Evolutionary conservation across 495 filamentous ascomycete genomes (phyloP).

Genomic region (Trichoderma asperelloides): DNA sequence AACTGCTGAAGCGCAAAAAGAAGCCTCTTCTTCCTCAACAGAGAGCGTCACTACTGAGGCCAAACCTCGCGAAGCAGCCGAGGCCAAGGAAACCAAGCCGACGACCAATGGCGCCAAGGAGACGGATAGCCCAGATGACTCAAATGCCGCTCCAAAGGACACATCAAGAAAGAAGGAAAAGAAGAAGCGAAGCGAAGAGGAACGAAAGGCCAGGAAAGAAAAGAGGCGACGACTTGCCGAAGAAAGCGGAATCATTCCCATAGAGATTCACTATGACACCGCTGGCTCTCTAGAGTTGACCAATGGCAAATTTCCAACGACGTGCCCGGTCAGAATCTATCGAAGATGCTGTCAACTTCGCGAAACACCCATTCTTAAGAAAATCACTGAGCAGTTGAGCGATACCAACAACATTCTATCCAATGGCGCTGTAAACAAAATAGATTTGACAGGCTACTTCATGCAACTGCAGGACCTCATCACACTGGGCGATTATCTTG

Average conservation of each 20-base stretch:
- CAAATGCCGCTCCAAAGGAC: conserved; percentile 8
- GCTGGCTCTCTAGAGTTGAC: conserved; percentile 34
- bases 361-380: conserved; percentile 82
- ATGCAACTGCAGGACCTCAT: conserved; percentile 74
- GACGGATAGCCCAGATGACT: conserved; percentile 18
- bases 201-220: conserved; percentile 78
- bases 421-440: conserved; percentile 61
- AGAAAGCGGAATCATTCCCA: conserved; percentile 70
- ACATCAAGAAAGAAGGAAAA: conserved; percentile 73
- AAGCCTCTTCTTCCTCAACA: conserved; percentile 16
- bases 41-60: neutral
- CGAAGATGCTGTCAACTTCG: conserved; percentile 87
- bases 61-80: neutral
- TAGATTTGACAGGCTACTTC: conserved; percentile 78
- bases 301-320: conserved; percentile 54
- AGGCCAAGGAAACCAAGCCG: neutral
- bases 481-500: conserved; percentile 87
- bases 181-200: conserved; percentile 84
- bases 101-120: conserved; percentile 6
- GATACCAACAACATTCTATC: conserved; percentile 51
- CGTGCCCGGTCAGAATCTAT: conserved; percentile 88
- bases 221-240: conserved; percentile 69
- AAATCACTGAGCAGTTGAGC: conserved; percentile 79
- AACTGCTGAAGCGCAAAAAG: conserved; percentile 48
- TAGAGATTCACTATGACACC: conserved; percentile 61